Percentiles rank a stretch among this genome's conserved stretches.
Evolutionary conservation across 768 basidiomycete genomes (phyloP).

Genomic region (Boletus subparvulus): DNA sequence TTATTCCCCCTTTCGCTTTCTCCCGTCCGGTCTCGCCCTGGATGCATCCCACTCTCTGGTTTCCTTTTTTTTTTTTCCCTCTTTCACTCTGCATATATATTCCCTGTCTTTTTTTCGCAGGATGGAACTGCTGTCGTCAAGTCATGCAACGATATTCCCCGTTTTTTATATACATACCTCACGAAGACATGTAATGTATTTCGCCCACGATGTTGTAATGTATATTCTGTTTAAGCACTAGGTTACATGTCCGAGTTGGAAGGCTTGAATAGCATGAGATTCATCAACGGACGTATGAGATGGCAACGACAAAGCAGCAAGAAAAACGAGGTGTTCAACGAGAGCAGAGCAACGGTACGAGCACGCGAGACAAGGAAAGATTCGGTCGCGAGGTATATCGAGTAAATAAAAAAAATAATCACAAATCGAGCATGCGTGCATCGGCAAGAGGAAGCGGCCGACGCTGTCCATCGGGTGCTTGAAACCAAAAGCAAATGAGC

Average conservation of each 20-base stretch:
- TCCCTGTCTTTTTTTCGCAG: not conserved
- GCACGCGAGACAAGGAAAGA: not conserved
- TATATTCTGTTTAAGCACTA: slow-evolving; percentile 12
- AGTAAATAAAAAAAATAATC: not conserved
- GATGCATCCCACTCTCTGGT: not conserved
- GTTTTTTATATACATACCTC: slow-evolving; percentile 25
- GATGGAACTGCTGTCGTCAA: slow-evolving; percentile 12
- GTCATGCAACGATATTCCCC: slow-evolving; percentile 20
- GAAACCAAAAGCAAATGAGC: slow-evolving; percentile 27
- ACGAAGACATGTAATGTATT: slow-evolving; percentile 25
- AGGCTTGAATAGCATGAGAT: not conserved
- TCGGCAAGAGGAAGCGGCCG: slow-evolving; percentile 31
- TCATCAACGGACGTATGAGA: not conserved
- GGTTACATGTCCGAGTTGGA: slow-evolving; percentile 14
- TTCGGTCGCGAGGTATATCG: not conserved
- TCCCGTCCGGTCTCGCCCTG: not conserved
- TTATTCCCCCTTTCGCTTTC: slow-evolving; percentile 27
- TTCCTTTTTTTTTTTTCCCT: not conserved
- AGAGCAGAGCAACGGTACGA: not conserved
- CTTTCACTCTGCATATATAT: slow-evolving; percentile 6
- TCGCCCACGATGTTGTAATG: slow-evolving; percentile 17
- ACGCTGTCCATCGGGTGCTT: slow-evolving; percentile 36
- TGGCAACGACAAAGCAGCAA: not conserved
- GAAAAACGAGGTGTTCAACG: not conserved
- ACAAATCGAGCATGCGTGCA: slow-evolving; percentile 33